These are phyloP conservation scores for Lumnitzera racemosa DNA, from an alignment of 345 rosid genomes.

Conservation along the genomic window DNA sequence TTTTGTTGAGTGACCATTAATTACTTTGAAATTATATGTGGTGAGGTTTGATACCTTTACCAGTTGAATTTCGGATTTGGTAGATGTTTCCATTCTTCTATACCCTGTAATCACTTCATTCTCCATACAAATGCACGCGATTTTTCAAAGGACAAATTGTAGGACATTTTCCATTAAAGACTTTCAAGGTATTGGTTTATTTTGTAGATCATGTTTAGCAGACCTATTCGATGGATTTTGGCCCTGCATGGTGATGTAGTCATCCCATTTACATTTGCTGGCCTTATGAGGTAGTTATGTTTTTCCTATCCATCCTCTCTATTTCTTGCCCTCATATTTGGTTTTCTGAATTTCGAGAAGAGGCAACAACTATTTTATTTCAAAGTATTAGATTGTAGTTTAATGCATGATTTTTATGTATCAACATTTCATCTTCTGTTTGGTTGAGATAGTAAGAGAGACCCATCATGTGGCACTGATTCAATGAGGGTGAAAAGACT, in stretches of 20 bases:
- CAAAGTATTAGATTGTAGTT: too few species aligned
- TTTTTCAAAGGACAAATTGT: background rate
- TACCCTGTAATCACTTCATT: too few species aligned
- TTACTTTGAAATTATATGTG: background rate
- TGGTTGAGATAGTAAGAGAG: too few species aligned
- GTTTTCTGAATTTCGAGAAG: background rate
- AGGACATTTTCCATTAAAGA: background rate
- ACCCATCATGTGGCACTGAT: too few species aligned
- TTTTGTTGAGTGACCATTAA: background rate
- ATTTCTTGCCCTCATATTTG: background rate
- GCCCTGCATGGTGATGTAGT: constrained; percentile 79
- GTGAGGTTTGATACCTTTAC: too few species aligned
- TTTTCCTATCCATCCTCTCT: constrained; percentile 6
- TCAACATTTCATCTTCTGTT: too few species aligned
- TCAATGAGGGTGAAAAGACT: too few species aligned
- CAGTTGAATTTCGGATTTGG: too few species aligned
- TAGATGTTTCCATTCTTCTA: too few species aligned
- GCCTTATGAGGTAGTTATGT: constrained; percentile 57
- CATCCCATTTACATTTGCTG: constrained; percentile 84
- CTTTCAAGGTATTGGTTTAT: constrained; percentile 7
- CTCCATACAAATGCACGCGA: background rate
- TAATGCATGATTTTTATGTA: too few species aligned
- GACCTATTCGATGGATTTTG: constrained; percentile 95
- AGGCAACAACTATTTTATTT: too few species aligned
- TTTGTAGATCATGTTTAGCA: constrained; percentile 71